Base-by-base conservation (phyloP, 768 basidiomycete genomes). In the Xanthoconium stramineum region DNA sequence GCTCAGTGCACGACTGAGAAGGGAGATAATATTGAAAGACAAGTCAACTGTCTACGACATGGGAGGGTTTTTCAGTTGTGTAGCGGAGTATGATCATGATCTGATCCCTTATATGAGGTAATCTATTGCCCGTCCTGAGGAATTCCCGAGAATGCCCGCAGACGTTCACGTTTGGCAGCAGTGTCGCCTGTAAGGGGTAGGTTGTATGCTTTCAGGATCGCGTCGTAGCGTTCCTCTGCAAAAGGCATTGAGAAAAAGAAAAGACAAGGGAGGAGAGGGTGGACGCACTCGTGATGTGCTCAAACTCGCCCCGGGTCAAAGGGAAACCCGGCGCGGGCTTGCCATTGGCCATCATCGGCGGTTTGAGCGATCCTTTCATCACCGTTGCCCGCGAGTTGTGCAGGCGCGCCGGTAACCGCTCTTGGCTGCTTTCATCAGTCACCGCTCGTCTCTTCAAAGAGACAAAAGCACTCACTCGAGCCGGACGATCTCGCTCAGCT, bases 231-330 rank as follows among this genome's bases (percentile, higher is more conserved):
- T 42, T 78, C 76, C 71, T 75, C 76, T 76, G 60, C 14, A 6
- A 13, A 33, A 33, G 6, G 33, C 6, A 11, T 33, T 33, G 33
- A 6, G 33, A 11, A 3, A 17, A 39, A 3, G 38, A 17, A n/a
- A 15, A 39, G 38, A 8, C 15, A n/a, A 17, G 8, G 38, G 8
- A n/a, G 15, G 38, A 39, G 11, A 24, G 20, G 10, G 0, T n/a
- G n/a, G n/a, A 46, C 39, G 2, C 32, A 78, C 76, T 78, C 17
- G 76, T 78, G n/a, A 78, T 68, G 59, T 77, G 76, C 58, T 78
- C 76, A 50, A 77, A 78, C 58, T 78, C 76, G 52, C 76, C 76
- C 49, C 74, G 71, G 1, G 73, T 70, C 5, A 39, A 44, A 11
- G 76, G 76, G 65, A 75, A 75, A 49, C 73, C 70, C 10, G 58